A percentile compares a stretch with the other conserved stretches of the same genome.
phyloP scores from a whole-genome alignment of 2,329 filamentous ascomycete species.

The Penicillium sp. region DNA sequence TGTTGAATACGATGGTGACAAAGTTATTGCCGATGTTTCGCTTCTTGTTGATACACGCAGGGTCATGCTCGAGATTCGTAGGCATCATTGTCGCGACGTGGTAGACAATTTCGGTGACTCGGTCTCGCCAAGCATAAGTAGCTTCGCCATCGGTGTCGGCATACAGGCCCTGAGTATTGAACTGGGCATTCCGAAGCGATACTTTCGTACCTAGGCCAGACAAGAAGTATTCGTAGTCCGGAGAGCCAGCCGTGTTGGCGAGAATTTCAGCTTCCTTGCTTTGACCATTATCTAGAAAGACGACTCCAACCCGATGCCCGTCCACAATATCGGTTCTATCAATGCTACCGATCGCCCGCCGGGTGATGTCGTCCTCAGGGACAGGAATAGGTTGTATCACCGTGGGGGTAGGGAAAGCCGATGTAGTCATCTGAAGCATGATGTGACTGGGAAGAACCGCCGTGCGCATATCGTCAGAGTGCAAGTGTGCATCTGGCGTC shows the following conservation, averaged over 20 bases:
- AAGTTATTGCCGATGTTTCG: slow-evolving; percentile 95
- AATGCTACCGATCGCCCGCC: slow-evolving; percentile 75
- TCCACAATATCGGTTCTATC: slow-evolving; percentile 89
- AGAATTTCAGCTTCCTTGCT: slow-evolving; percentile 80
- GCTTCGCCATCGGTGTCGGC: slow-evolving; percentile 80
- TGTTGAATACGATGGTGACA: slow-evolving; percentile 98
- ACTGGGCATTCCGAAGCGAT: slow-evolving; percentile 74
- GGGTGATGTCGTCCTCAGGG: slow-evolving; percentile 68
- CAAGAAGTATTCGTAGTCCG: slow-evolving; percentile 84
- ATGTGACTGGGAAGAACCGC: slow-evolving; percentile 48
- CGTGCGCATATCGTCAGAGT: slow-evolving; percentile 40
- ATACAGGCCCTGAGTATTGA: slow-evolving; percentile 92
- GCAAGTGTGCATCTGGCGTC: slow-evolving; percentile 40
- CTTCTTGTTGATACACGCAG: slow-evolving; percentile 80
- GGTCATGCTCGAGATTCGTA: slow-evolving; percentile 73
- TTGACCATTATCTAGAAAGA: slow-evolving; percentile 89
- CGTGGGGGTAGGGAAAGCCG: slow-evolving; percentile 44
- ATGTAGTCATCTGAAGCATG: slow-evolving; percentile 45
- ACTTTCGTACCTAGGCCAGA: slow-evolving; percentile 79
- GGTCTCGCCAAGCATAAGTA: slow-evolving; percentile 91
- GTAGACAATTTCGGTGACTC: slow-evolving; percentile 92
- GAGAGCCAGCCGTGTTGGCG: slow-evolving; percentile 79
- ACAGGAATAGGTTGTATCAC: slow-evolving; percentile 71
- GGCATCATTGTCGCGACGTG: slow-evolving; percentile 98
- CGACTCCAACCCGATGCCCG: slow-evolving; percentile 90